Evolutionary conservation across 306 rosid genomes (phyloP).

Genomic region (Sechiopsis laciniata): DNA sequence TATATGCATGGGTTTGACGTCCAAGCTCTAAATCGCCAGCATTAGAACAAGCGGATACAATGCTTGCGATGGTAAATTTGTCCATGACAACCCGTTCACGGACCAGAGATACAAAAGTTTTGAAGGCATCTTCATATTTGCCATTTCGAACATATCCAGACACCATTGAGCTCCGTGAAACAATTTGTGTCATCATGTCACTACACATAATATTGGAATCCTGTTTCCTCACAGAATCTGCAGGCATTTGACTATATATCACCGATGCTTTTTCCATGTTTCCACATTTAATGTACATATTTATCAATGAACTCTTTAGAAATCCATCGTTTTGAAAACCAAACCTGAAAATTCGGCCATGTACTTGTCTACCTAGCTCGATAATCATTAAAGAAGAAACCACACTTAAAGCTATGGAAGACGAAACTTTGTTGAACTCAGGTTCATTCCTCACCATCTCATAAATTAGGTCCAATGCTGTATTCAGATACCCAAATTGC

Average conservation of each 20-base stretch:
- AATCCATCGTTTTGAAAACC: constrained; percentile 47
- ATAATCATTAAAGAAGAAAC: constrained; percentile 50
- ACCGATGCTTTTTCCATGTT: constrained; percentile 55
- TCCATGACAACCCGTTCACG: constrained; percentile 46
- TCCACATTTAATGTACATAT: constrained; percentile 67
- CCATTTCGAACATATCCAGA: constrained; percentile 62
- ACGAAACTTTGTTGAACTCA: constrained; percentile 41
- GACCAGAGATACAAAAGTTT: constrained; percentile 54
- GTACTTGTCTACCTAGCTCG: constrained; percentile 77
- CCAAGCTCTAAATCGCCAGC: constrained; percentile 57
- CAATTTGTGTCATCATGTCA: constrained; percentile 37
- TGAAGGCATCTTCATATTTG: constrained; percentile 53
- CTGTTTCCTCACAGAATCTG: constrained; percentile 23
- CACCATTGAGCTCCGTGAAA: constrained; percentile 73
- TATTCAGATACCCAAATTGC: constrained; percentile 44
- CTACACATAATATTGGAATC: constrained; percentile 29
- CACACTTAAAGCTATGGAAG: constrained; percentile 66
- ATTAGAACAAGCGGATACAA: constrained; percentile 68
- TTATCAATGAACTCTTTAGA: constrained; percentile 59
- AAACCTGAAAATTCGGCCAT: constrained; percentile 43
- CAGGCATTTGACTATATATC: constrained; percentile 45
- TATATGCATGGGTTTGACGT: constrained; percentile 55
- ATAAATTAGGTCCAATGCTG: constrained; percentile 52
- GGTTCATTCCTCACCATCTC: constrained; percentile 51
- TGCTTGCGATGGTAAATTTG: constrained; percentile 50